phyloP scores from a whole-genome alignment of 306 rosid species.

The Elaeagnus macrophylla region DNA sequence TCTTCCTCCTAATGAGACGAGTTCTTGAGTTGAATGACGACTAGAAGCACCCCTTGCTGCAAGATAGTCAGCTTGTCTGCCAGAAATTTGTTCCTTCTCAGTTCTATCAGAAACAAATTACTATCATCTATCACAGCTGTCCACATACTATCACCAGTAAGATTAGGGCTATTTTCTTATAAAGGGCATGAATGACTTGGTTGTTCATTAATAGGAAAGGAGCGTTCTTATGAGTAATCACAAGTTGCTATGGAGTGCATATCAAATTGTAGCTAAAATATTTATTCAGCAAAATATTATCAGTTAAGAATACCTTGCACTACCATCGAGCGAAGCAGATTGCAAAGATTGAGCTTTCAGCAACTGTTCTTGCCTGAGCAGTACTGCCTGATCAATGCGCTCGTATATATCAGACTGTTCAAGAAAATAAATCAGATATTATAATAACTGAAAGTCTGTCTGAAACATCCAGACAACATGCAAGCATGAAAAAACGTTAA shows the following conservation, averaged over 20 bases:
- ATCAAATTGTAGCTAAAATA: slow-evolving; percentile 12
- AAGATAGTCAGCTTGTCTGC: slow-evolving; percentile 98
- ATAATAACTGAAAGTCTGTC: background rate
- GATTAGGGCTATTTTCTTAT: slow-evolving; percentile 17
- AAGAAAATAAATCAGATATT: slow-evolving; percentile 13
- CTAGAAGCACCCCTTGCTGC: slow-evolving; percentile 84
- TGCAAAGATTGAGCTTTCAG: slow-evolving; percentile 78
- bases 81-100: slow-evolving; percentile 92
- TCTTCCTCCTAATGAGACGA: slow-evolving; percentile 80
- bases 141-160: slow-evolving; percentile 38
- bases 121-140: slow-evolving; percentile 44
- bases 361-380: slow-evolving; percentile 94
- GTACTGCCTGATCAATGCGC: slow-evolving; percentile 68
- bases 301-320: slow-evolving; percentile 56
- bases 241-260: slow-evolving; percentile 12
- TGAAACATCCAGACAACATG: slow-evolving; percentile 7
- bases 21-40: slow-evolving; percentile 86
- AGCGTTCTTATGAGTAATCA: slow-evolving; percentile 14
- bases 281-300: slow-evolving; percentile 6
- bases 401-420: slow-evolving; percentile 73
- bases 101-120: slow-evolving; percentile 62
- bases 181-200: slow-evolving; percentile 18
- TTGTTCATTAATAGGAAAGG: slow-evolving; percentile 18
- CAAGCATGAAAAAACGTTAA: background rate
- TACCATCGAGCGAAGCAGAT: slow-evolving; percentile 75